phyloP scores from a whole-genome alignment of 2,329 filamentous ascomycete genomes.

The Pseudovirgaria hyperparasitica region DNA sequence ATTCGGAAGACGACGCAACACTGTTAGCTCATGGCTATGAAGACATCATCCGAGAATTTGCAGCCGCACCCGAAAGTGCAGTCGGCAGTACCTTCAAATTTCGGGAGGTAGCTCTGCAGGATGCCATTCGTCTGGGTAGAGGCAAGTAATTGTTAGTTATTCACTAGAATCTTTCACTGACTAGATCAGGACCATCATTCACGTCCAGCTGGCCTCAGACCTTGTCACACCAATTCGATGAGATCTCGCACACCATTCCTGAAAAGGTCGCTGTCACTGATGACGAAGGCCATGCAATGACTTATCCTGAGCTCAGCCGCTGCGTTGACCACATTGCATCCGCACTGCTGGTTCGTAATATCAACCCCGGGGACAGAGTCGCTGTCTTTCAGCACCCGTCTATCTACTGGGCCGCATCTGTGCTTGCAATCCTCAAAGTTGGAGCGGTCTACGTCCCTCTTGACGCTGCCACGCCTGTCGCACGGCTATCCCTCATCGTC shows the following conservation, averaged over 20 bases:
- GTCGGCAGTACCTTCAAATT: constrained; percentile 9
- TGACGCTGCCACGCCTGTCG: constrained; percentile 4
- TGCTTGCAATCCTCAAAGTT: constrained; percentile 10
- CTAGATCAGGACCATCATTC: constrained; percentile 8
- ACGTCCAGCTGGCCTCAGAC: constrained; percentile 21
- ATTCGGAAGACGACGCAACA: constrained; percentile 15
- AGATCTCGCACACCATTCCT: constrained; percentile 13
- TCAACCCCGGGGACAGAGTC: constrained; percentile 11
- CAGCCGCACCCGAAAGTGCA: constrained; percentile 8
- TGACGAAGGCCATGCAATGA: constrained; percentile 13
- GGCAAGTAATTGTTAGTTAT: constrained; percentile 1
- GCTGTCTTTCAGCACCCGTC: constrained; percentile 30
- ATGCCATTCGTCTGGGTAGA: constrained; percentile 6
- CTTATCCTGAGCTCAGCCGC: constrained; percentile 23
- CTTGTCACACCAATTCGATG: constrained; percentile 22
- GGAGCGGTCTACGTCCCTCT: constrained; percentile 10
- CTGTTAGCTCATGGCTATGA: constrained; percentile 11
- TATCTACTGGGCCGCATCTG: constrained; percentile 14
- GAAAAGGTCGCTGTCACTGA: constrained; percentile 16
- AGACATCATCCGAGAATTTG: constrained; percentile 10
- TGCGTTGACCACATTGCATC: constrained; percentile 23
- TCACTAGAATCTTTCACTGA: constrained; percentile 5
- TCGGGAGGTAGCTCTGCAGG: constrained; percentile 3
- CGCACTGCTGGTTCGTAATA: constrained; percentile 9
- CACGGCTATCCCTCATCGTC: constrained; percentile 5